A percentile compares a stretch with the other conserved stretches of the same genome.
Conservation (phyloP, 805 yeast genomes). For the Zygosaccharomyces rouxii region DNA sequence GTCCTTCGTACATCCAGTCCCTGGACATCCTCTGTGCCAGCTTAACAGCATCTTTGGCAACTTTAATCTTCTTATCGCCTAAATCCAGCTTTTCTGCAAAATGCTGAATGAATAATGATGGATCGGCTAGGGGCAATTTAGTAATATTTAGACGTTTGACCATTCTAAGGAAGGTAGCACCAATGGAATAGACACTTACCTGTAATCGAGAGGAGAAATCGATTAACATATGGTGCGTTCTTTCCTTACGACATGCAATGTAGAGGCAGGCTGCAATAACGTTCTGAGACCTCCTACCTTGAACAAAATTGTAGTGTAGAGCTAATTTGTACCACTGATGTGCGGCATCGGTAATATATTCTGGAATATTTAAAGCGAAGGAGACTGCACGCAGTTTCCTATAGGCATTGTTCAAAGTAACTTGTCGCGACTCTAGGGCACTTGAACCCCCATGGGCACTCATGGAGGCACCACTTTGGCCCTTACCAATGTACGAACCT, state of each 20-base stretch:
- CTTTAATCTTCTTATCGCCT: constrained; percentile 67
- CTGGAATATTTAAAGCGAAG: constrained; percentile 71
- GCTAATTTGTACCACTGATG: constrained; percentile 87
- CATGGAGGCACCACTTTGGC: constrained; percentile 69
- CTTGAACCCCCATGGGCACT: constrained; percentile 54
- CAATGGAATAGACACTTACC: constrained; percentile 88
- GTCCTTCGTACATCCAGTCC: constrained; percentile 95
- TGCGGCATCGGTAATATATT: constrained; percentile 80
- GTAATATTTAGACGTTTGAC: constrained; percentile 80
- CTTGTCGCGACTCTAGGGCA: constrained; percentile 83
- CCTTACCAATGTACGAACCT: constrained; percentile 88
- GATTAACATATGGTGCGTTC: constrained; percentile 91
- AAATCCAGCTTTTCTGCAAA: constrained; percentile 85
- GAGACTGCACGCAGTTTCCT: constrained; percentile 78
- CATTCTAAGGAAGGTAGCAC: constrained; percentile 91
- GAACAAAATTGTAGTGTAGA: constrained; percentile 81
- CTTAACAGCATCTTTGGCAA: constrained; percentile 80
- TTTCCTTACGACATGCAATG: constrained; percentile 87
- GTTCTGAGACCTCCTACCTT: constrained; percentile 94
- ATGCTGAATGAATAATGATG: constrained; percentile 88
- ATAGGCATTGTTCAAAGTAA: constrained; percentile 80
- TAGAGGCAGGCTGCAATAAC: constrained; percentile 94
- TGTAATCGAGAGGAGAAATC: constrained; percentile 89
- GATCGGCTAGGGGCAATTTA: constrained; percentile 84
- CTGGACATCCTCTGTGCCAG: constrained; percentile 86